Conservation (phyloP, 1,139 yeast species). For the Arxiozyma slooffiae region DNA sequence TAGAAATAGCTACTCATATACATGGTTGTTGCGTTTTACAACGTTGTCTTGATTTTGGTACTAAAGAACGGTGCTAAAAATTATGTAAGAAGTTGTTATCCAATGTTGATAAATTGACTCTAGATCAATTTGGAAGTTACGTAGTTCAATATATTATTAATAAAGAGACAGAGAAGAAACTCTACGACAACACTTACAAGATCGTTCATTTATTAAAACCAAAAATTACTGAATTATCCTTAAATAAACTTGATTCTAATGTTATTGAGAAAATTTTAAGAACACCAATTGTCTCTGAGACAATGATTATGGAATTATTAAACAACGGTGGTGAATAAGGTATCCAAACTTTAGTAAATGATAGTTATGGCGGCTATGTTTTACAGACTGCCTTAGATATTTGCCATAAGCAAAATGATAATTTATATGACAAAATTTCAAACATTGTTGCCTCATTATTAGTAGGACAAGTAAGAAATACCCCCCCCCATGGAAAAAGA, state of each 20-base stretch:
- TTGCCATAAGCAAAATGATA: slow-evolving; percentile 39
- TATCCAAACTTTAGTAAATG: slow-evolving; percentile 43
- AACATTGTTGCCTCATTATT: slow-evolving; percentile 53
- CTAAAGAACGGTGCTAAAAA: slow-evolving; percentile 39
- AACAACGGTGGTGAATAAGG: slow-evolving; percentile 36
- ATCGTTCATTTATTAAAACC: slow-evolving; percentile 31
- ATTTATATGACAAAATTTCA: slow-evolving; percentile 42
- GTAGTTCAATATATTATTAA: slow-evolving; percentile 86
- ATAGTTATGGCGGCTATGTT: slow-evolving; percentile 75
- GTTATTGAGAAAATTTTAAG: slow-evolving; percentile 85
- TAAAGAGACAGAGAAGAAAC: slow-evolving; percentile 35
- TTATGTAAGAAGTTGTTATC: slow-evolving; percentile 29
- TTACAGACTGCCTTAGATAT: slow-evolving; percentile 75
- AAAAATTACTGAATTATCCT: slow-evolving; percentile 42
- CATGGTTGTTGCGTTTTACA: slow-evolving; percentile 97
- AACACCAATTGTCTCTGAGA: slow-evolving; percentile 41
- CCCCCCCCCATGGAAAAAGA: slow-evolving; percentile 93
- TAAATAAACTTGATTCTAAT: slow-evolving; percentile 91
- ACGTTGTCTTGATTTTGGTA: slow-evolving; percentile 86
- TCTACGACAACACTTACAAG: slow-evolving; percentile 25
- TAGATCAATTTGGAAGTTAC: slow-evolving; percentile 93
- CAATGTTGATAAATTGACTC: slow-evolving; percentile 43
- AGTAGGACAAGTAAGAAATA: slow-evolving; percentile 47
- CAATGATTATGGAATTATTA: slow-evolving; percentile 37
- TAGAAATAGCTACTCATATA: slow-evolving; percentile 84